phyloP scores from a whole-genome alignment of 139 green algal species.

The Ettlia oleoabundans region DNA sequence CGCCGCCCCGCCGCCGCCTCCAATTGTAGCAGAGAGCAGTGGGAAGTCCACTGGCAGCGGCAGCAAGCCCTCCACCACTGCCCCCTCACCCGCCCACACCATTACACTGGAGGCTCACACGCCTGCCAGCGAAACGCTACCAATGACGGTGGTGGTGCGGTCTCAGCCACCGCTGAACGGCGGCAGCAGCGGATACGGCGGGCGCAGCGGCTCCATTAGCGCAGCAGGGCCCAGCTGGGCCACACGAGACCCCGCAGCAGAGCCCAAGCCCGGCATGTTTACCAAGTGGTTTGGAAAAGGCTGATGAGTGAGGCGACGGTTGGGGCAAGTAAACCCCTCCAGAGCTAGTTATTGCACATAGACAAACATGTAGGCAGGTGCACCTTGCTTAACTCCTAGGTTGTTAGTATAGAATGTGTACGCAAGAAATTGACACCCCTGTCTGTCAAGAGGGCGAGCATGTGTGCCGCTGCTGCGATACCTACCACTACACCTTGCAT shows the following conservation, averaged over 20 bases:
- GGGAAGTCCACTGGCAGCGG: neutral
- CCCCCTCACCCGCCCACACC: neutral
- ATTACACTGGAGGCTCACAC: neutral
- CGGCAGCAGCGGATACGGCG: neutral
- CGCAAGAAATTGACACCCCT: too few species aligned
- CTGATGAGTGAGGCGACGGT: too few species aligned
- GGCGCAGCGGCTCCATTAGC: neutral
- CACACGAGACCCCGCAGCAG: neutral
- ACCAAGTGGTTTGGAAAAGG: neutral
- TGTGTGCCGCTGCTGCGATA: too few species aligned
- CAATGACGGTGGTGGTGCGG: neutral
- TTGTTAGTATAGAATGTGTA: too few species aligned
- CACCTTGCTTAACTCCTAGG: too few species aligned
- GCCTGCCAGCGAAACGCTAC: neutral
- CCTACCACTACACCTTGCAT: too few species aligned
- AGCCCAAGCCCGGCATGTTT: neutral
- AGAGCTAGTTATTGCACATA: too few species aligned
- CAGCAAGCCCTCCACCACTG: neutral
- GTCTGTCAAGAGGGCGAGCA: too few species aligned
- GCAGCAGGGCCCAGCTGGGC: constrained; percentile 15
- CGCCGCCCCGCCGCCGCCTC: neutral
- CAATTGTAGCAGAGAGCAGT: neutral
- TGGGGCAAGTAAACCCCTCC: too few species aligned
- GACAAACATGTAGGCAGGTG: too few species aligned
- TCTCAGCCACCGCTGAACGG: neutral